Percentiles rank a stretch among this genome's conserved stretches.
These are phyloP conservation scores for Arthrobotrys iridis DNA, from an alignment of 2,329 filamentous ascomycete genomes.

Conservation along the genomic window DNA sequence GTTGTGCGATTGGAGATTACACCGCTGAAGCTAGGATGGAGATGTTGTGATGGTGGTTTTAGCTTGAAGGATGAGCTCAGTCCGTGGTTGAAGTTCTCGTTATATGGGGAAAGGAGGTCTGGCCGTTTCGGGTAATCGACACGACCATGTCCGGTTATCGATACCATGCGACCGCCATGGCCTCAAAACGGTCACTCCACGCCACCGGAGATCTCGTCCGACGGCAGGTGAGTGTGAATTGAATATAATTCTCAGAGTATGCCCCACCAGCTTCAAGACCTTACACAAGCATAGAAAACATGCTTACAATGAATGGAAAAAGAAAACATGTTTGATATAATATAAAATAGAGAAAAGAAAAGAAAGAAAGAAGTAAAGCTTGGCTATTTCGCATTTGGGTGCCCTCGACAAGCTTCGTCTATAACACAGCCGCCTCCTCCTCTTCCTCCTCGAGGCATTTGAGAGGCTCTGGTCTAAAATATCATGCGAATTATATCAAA, in stretches of 20 bases:
- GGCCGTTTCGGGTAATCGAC: conserved; percentile 32
- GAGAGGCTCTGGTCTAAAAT: background rate
- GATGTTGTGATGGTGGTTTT: background rate
- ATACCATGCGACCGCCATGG: background rate
- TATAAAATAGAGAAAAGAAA: background rate
- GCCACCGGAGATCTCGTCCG: background rate
- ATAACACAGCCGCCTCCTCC: conserved; percentile 7
- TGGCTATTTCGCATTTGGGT: background rate
- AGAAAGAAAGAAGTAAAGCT: conserved; percentile 1
- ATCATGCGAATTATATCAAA: conserved; percentile 74
- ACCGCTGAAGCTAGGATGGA: background rate
- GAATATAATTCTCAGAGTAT: conserved; percentile 35
- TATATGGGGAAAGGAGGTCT: conserved; percentile 52
- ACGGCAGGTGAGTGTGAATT: background rate
- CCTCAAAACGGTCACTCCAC: too few species aligned
- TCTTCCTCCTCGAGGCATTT: too few species aligned
- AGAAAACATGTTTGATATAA: too few species aligned
- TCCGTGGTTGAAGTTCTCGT: background rate
- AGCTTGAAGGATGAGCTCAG: background rate
- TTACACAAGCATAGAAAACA: conserved; percentile 14
- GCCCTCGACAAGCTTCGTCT: conserved; percentile 11
- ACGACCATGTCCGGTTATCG: conserved; percentile 5
- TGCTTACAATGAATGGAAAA: conserved; percentile 32
- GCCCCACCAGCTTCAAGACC: conserved; percentile 22
- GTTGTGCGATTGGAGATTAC: background rate